Base-by-base conservation (phyloP, 345 rosid genomes). In the Hirschfeldia incana region DNA sequence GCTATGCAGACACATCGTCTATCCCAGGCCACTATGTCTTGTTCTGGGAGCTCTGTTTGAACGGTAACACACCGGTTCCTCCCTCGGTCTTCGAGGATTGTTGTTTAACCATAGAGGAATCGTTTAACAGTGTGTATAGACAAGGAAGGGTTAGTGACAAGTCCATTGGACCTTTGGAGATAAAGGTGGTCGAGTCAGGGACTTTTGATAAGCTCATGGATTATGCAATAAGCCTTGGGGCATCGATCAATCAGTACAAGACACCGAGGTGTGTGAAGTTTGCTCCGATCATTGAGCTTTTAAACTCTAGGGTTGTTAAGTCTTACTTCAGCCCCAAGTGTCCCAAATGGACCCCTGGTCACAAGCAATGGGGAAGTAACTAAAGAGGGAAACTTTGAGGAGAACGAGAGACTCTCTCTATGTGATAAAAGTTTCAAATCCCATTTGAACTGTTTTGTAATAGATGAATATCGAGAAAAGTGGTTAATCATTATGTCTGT, bases 161-260 rank as follows among this genome's bases (percentile, higher is more conserved):
- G 80, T 92, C 98, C 21, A 92, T 94, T 42, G 98, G 97, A 16
- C 91, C 98, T 1, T 88, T 94, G 4, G 98, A 94, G 93, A 87
- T 94, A 79, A 92, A 76, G 89, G 80, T 94, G 21, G 98, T 92
- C 17, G 97, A 89, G 84, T 37, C 85, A 67, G 98, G 98, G 77
- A 94, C 97, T 60, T 94, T 94, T 63, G 98, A 94, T 80, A 94
- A 94, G 87, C 87, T 94, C 58, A 94, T 94, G 98, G 97, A 94
- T 82, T 92, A 91, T 76, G 94, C 97, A 53, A 92, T 94, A 8
- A 94, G 97, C 85, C 67, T 85, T 15, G 97, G 98, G 2, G 98
- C 97, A 44, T 94, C 98, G 6, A 92, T 94, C 13, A 92, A 92
- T 82, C 97, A 94, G 86, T 94, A 94, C 85, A 94, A 94, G 88